A percentile compares a stretch with the other conserved stretches of the same genome.
phyloP scores from a whole-genome alignment of 805 yeast genomes.

The Saccharomyces paradoxus region DNA sequence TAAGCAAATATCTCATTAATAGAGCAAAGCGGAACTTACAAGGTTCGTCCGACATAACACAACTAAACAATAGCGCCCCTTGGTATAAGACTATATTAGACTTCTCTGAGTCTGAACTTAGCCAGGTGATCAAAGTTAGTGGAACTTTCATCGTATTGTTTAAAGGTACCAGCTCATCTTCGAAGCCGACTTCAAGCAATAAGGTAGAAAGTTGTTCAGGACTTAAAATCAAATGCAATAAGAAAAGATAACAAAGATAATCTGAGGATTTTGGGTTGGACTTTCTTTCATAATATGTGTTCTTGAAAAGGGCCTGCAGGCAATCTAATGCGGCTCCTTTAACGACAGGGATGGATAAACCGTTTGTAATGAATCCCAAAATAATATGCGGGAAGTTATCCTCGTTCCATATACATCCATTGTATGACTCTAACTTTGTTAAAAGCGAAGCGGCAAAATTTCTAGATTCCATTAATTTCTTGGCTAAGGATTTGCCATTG shows the following conservation, averaged over 20 bases:
- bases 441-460: slow-evolving; percentile 36
- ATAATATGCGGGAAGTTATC: slow-evolving; percentile 45
- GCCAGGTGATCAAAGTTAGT: slow-evolving; percentile 23
- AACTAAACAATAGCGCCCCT: slow-evolving; percentile 21
- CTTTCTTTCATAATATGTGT: slow-evolving; percentile 33
- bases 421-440: slow-evolving; percentile 35
- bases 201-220: slow-evolving; percentile 30
- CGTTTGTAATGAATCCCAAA: slow-evolving; percentile 42
- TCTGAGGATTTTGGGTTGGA: slow-evolving; percentile 5
- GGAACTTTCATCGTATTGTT: slow-evolving; percentile 34
- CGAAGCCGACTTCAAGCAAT: slow-evolving; percentile 30
- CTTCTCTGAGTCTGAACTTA: slow-evolving; percentile 19
- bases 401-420: slow-evolving; percentile 32
- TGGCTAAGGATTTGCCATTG: slow-evolving; percentile 25
- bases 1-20: slow-evolving; percentile 21
- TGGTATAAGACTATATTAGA: slow-evolving; percentile 27
- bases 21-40: slow-evolving; percentile 25
- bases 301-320: slow-evolving; percentile 36
- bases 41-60: slow-evolving; percentile 28
- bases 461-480: slow-evolving; percentile 26
- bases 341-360: slow-evolving; percentile 50
- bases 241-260: slow-evolving; percentile 22
- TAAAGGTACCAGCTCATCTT: slow-evolving; percentile 24
- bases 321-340: slow-evolving; percentile 40
- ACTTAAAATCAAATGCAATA: slow-evolving; percentile 30